Conservation (phyloP, 768 basidiomycete species). For the Leccinum variicolor region DNA sequence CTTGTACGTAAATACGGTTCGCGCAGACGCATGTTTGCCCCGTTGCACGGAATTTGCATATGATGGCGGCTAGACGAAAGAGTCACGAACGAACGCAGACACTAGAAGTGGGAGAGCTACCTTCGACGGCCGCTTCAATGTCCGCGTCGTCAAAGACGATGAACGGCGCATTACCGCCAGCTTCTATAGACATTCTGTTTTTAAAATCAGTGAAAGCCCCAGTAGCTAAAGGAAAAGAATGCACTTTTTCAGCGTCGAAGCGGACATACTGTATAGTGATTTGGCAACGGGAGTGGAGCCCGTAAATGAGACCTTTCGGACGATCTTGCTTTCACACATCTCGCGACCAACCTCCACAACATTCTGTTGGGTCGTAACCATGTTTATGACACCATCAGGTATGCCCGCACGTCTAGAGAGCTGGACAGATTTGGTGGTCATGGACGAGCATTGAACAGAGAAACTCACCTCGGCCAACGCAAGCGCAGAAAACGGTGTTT, state of each 20-base stretch:
- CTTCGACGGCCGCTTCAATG: constrained; percentile 86
- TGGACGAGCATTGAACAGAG: not conserved
- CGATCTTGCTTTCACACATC: constrained; percentile 82
- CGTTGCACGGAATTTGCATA: constrained; percentile 75
- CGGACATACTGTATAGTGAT: constrained; percentile 65
- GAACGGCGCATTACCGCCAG: constrained; percentile 93
- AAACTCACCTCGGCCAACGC: constrained; percentile 79
- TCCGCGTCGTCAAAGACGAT: constrained; percentile 98
- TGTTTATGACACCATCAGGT: constrained; percentile 92
- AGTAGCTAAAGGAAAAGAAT: constrained; percentile 14
- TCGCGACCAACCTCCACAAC: constrained; percentile 88
- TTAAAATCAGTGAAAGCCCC: not conserved
- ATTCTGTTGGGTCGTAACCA: constrained; percentile 85
- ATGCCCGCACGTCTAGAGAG: constrained; percentile 86
- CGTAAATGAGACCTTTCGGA: constrained; percentile 91
- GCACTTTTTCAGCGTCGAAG: constrained; percentile 81
- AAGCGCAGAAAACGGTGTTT: constrained; percentile 90
- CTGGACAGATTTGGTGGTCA: constrained; percentile 33
- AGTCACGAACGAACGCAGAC: not conserved
- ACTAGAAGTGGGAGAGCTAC: constrained; percentile 31
- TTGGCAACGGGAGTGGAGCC: constrained; percentile 84
- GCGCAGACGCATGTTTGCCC: constrained; percentile 89
- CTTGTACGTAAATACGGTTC: constrained; percentile 92
- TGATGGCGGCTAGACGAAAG: constrained; percentile 51
- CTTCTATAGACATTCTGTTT: constrained; percentile 67